Conservation (phyloP, 192 early-diverging fungal genomes). For the Mortierella claussenii region DNA sequence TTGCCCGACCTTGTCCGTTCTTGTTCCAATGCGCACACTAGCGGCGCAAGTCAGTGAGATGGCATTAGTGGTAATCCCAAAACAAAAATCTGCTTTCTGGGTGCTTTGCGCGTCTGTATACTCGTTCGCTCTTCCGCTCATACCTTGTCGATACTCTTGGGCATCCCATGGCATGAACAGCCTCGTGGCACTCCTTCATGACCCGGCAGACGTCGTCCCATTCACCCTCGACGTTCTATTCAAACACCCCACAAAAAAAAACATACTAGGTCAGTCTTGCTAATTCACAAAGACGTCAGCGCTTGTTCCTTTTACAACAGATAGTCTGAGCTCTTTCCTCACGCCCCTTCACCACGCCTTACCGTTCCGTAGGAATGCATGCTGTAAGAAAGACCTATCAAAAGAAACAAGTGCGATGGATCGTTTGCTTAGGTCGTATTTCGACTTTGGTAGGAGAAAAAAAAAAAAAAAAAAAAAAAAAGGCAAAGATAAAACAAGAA, state of each 20-base stretch:
- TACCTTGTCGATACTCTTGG: slow-evolving; percentile 52
- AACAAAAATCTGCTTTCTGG: too few species aligned
- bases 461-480: too few species aligned
- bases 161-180: slow-evolving; percentile 53
- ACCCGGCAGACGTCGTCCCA: slow-evolving; percentile 50
- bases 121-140: too few species aligned
- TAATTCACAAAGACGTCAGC: not conserved
- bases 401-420: not conserved
- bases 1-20: slow-evolving; percentile 48
- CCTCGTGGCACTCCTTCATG: slow-evolving; percentile 53
- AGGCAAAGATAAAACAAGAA: too few species aligned
- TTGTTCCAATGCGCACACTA: slow-evolving; percentile 45
- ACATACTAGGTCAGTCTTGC: not conserved
- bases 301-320: not conserved
- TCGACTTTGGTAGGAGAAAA: too few species aligned
- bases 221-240: slow-evolving; percentile 44
- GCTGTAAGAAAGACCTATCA: slow-evolving; percentile 33
- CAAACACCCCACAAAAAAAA: not conserved
- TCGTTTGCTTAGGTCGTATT: too few species aligned
- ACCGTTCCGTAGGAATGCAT: slow-evolving; percentile 53
- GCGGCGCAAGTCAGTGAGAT: too few species aligned
- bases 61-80: too few species aligned
- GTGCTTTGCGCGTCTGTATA: too few species aligned
- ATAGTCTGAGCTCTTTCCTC: not conserved
- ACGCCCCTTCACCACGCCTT: not conserved